These are phyloP conservation scores for Reutealis trisperma DNA, from an alignment of 345 rosid species.

Conservation along the genomic window DNA sequence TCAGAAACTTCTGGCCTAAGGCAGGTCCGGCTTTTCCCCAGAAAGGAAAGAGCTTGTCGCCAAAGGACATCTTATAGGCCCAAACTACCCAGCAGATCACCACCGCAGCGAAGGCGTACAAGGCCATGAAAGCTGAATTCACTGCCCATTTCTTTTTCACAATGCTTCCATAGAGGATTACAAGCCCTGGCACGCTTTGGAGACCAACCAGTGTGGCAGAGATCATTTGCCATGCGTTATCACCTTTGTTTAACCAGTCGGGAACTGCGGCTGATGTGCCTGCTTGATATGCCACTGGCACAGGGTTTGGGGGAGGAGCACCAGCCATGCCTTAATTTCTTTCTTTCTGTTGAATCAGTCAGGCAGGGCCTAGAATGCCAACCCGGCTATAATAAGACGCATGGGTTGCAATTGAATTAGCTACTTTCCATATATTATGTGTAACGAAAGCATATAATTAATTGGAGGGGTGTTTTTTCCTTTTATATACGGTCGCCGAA, in stretches of 20 bases:
- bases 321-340: conserved; percentile 5
- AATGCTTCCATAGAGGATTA: conserved; percentile 51
- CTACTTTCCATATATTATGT: no score
- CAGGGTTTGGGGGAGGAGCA: conserved; percentile 31
- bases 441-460: no score
- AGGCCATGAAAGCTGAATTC: conserved; percentile 56
- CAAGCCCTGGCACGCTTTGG: conserved; percentile 49
- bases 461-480: no score
- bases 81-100: conserved; percentile 48
- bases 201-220: conserved; percentile 49
- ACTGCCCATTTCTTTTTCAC: conserved; percentile 54
- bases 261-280: conserved; percentile 37
- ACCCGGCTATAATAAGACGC: no score
- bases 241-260: conserved; percentile 53
- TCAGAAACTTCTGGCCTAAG: conserved; percentile 46
- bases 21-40: conserved; percentile 58
- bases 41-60: conserved; percentile 46
- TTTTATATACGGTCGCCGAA: no score
- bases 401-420: no score
- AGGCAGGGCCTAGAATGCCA: no score
- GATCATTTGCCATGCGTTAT: conserved; percentile 55
- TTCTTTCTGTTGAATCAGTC: not conserved
- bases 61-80: conserved; percentile 57
- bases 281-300: conserved; percentile 39
- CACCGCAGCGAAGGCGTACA: conserved; percentile 49